phyloP scores from a whole-genome alignment of 495 filamentous ascomycete genomes.

The Aspergillus conjunctus region DNA sequence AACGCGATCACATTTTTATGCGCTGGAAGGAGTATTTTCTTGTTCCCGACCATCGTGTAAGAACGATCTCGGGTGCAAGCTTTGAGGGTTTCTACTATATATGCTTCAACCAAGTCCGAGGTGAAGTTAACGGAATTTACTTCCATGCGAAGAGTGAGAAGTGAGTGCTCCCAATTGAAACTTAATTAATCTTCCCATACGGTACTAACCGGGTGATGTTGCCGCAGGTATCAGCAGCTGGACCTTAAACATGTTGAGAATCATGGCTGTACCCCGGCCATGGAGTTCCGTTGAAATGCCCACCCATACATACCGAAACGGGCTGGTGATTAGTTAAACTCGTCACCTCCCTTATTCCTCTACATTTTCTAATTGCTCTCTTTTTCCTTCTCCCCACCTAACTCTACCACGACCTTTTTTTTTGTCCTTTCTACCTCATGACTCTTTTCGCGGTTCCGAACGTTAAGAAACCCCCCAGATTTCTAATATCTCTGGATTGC shows the following conservation, averaged over 20 bases:
- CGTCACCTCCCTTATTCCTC: background rate
- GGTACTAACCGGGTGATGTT: conserved; percentile 4
- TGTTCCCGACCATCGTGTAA: conserved; percentile 90
- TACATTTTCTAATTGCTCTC: conserved; percentile 3
- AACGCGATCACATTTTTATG: conserved; percentile 96
- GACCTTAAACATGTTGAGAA: conserved; percentile 87
- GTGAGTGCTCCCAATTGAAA: conserved; percentile 52
- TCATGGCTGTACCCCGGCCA: conserved; percentile 78
- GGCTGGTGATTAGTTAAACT: background rate
- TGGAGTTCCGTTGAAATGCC: conserved; percentile 82
- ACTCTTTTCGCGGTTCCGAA: background rate
- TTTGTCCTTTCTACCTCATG: background rate
- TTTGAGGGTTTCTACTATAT: conserved; percentile 99
- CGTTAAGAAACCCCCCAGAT: background rate
- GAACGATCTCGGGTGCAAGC: conserved; percentile 87
- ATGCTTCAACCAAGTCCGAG: conserved; percentile 90
- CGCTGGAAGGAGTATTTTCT: conserved; percentile 99
- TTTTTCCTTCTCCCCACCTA: background rate
- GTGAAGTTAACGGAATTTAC: conserved; percentile 89
- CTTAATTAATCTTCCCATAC: background rate
- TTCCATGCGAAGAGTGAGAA: conserved; percentile 97
- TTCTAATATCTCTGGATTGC: background rate
- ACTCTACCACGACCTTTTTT: background rate
- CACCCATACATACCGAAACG: background rate
- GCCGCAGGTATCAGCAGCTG: conserved; percentile 83